phyloP scores from a whole-genome alignment of 768 basidiomycete species.

The Collybia nuda region DNA sequence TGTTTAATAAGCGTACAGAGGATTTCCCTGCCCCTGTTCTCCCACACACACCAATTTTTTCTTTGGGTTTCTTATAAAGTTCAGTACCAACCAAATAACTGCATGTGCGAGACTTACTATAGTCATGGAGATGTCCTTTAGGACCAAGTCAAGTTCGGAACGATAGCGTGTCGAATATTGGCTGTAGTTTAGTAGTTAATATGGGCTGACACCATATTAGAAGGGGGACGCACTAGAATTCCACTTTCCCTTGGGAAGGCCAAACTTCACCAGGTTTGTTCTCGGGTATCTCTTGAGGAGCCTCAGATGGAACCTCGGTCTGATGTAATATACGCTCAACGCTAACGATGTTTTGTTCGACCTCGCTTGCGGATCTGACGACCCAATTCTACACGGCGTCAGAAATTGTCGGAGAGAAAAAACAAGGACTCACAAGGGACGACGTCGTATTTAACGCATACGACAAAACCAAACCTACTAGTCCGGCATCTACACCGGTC shows the following conservation, averaged over 20 bases:
- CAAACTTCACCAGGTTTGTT: slow-evolving; percentile 54
- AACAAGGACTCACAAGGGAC: slow-evolving; percentile 56
- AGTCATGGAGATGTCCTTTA: slow-evolving; percentile 71
- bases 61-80: slow-evolving; percentile 59
- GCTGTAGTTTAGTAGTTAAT: slow-evolving; percentile 28
- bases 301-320: slow-evolving; percentile 70
- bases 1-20: slow-evolving; percentile 42
- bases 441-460: slow-evolving; percentile 85
- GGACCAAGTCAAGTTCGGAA: slow-evolving; percentile 72
- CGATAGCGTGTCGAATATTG: slow-evolving; percentile 80
- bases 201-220: neutral
- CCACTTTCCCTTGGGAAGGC: slow-evolving; percentile 74
- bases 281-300: slow-evolving; percentile 66
- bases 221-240: slow-evolving; percentile 60
- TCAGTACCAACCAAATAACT: no score
- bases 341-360: slow-evolving; percentile 89
- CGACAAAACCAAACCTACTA: slow-evolving; percentile 83
- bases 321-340: slow-evolving; percentile 89
- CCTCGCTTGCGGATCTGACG: slow-evolving; percentile 80
- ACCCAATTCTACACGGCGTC: slow-evolving; percentile 42
- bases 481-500: slow-evolving; percentile 79
- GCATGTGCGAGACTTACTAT: slow-evolving; percentile 60
- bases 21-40: slow-evolving; percentile 83
- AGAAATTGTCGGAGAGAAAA: neutral
- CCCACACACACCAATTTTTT: slow-evolving; percentile 90